Percentiles rank a stretch among this genome's conserved stretches.
These are phyloP conservation scores for Acacia acuminata DNA, from an alignment of 306 rosid species.

Conservation along the genomic window DNA sequence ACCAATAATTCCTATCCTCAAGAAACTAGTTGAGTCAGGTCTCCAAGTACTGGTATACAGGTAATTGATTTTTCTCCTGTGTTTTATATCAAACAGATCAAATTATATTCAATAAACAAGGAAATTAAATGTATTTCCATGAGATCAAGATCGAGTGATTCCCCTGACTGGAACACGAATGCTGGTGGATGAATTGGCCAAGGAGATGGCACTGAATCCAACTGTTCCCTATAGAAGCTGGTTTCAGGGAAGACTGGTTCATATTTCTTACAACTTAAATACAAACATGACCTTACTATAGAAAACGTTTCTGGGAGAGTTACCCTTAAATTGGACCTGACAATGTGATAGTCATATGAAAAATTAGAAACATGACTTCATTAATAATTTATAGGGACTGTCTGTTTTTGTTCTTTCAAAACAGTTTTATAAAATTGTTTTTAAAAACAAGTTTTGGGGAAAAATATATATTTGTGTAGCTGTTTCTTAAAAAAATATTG, in stretches of 20 bases:
- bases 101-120: neutral
- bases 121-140: no score
- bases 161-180: conserved; percentile 45
- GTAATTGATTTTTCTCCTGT: neutral
- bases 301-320: no score
- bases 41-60: conserved; percentile 47
- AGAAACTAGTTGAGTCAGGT: conserved; percentile 42
- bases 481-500: no score
- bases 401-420: no score
- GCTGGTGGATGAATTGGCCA: conserved; percentile 44
- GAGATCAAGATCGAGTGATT: conserved; percentile 50
- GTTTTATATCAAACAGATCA: neutral
- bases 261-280: neutral
- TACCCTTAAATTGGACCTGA: no score
- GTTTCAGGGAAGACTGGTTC: conserved; percentile 57
- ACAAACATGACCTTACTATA: no score
- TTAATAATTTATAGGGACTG: no score
- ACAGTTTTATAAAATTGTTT: no score
- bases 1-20: conserved; percentile 43
- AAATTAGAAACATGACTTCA: no score
- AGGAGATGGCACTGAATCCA: conserved; percentile 36
- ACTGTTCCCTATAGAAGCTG: conserved; percentile 55
- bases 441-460: no score
- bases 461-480: no score
- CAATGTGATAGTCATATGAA: no score